phyloP scores from a whole-genome alignment of 768 basidiomycete genomes.

The Termitomyces sp. region DNA sequence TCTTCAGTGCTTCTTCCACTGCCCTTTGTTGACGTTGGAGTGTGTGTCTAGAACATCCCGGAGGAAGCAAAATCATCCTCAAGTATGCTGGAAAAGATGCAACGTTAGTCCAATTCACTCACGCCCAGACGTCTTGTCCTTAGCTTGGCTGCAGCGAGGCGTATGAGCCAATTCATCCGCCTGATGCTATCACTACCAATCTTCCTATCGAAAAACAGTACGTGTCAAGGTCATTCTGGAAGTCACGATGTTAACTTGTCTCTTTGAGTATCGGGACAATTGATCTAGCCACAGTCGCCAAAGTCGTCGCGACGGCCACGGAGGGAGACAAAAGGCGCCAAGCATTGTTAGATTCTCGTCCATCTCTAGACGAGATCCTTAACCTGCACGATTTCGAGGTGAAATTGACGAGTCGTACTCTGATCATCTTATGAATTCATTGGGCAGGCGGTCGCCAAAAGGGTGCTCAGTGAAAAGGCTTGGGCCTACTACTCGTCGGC shows the following conservation, averaged over 20 bases:
- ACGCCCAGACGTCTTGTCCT: not conserved
- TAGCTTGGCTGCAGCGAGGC: slow-evolving; percentile 40
- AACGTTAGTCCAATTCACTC: slow-evolving; percentile 46
- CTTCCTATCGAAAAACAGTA: slow-evolving; percentile 81
- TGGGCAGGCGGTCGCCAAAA: not conserved
- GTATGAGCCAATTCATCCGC: slow-evolving; percentile 87
- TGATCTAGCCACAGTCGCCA: not conserved
- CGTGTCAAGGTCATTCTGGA: slow-evolving; percentile 13
- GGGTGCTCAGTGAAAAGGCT: not conserved
- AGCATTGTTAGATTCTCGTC: not conserved
- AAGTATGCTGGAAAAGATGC: slow-evolving; percentile 89
- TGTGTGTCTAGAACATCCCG: slow-evolving; percentile 33
- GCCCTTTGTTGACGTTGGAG: not conserved
- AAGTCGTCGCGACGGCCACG: not conserved
- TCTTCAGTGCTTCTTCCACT: not conserved
- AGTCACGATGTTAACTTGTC: not conserved
- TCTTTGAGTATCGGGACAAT: not conserved
- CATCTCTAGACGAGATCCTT: not conserved
- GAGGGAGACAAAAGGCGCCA: not conserved
- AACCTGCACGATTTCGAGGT: not conserved
- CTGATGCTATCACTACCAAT: slow-evolving; percentile 70
- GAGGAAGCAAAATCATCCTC: slow-evolving; percentile 77
- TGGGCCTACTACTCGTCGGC: not conserved
- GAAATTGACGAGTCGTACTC: not conserved
- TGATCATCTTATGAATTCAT: not conserved